phyloP scores from a whole-genome alignment of 768 basidiomycete genomes.

The Tricholoma sp. region DNA sequence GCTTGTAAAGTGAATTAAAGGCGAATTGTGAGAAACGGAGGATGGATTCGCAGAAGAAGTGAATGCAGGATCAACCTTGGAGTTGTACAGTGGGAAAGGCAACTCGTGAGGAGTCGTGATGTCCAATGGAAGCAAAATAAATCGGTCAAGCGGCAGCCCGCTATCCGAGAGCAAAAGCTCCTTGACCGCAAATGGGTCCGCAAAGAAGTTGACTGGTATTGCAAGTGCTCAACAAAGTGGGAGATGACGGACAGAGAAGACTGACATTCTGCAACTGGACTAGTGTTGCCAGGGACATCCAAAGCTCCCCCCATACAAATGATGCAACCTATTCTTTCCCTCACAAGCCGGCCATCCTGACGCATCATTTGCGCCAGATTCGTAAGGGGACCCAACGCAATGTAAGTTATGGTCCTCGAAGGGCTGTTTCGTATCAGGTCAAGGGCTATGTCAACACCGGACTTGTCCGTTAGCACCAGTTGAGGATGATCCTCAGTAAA shows the following conservation, averaged over 20 bases:
- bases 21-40: constrained; percentile 39
- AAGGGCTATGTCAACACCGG: constrained; percentile 50
- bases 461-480: constrained; percentile 38
- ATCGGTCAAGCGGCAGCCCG: constrained; percentile 58
- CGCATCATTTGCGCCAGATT: constrained; percentile 69
- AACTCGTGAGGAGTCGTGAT: constrained; percentile 79
- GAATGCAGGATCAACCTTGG: constrained; percentile 59
- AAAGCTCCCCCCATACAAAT: constrained; percentile 93
- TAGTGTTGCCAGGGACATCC: constrained; percentile 86
- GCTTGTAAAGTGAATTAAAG: constrained; percentile 72
- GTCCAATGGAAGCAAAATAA: constrained; percentile 73
- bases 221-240: constrained; percentile 1
- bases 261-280: constrained; percentile 80
- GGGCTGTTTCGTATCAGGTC: constrained; percentile 49
- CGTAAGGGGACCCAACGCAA: constrained; percentile 74
- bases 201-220: constrained; percentile 71
- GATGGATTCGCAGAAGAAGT: constrained; percentile 47
- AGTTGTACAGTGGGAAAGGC: constrained; percentile 59
- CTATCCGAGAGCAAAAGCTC: constrained; percentile 47
- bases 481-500: constrained; percentile 31
- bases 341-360: constrained; percentile 46
- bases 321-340: constrained; percentile 61
- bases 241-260: constrained; percentile 4
- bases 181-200: constrained; percentile 81
- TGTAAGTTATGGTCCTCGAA: constrained; percentile 56